Conservation (phyloP, 108 stramenopile genomes). For the Cylindrotheca closterium region DNA sequence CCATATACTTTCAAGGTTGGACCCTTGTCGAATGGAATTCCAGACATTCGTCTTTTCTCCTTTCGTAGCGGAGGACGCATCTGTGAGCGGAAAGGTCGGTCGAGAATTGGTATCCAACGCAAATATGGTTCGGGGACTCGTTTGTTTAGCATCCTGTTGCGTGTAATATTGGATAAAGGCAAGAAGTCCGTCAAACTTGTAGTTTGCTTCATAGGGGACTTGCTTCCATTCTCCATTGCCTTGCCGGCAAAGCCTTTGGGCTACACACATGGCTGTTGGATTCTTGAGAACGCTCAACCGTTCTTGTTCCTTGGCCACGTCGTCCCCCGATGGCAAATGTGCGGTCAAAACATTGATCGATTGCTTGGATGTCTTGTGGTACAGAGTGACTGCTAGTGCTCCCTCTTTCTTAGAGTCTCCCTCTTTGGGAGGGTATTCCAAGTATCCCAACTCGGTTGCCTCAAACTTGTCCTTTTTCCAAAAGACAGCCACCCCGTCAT, state of each 20-base stretch:
- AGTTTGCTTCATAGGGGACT: not conserved
- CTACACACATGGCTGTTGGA: not conserved
- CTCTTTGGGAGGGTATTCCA: not conserved
- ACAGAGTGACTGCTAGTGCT: not conserved
- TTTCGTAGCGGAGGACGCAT: not conserved
- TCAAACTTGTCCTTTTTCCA: not conserved
- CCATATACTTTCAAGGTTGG: not conserved
- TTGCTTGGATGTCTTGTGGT: not conserved
- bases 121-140: not conserved
- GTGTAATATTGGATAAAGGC: not conserved
- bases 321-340: not conserved
- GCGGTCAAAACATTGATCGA: not conserved
- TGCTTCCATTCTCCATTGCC: not conserved
- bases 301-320: not conserved
- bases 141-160: not conserved
- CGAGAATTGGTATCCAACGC: not conserved
- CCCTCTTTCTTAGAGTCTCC: not conserved
- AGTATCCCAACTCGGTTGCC: not conserved
- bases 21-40: not conserved
- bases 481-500: not conserved
- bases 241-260: not conserved
- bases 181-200: not conserved
- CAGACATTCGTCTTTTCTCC: not conserved
- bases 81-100: not conserved
- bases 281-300: not conserved